These are phyloP conservation scores for Bipolaris zeicola DNA, from an alignment of 2,329 filamentous ascomycete species.

Conservation along the genomic window DNA sequence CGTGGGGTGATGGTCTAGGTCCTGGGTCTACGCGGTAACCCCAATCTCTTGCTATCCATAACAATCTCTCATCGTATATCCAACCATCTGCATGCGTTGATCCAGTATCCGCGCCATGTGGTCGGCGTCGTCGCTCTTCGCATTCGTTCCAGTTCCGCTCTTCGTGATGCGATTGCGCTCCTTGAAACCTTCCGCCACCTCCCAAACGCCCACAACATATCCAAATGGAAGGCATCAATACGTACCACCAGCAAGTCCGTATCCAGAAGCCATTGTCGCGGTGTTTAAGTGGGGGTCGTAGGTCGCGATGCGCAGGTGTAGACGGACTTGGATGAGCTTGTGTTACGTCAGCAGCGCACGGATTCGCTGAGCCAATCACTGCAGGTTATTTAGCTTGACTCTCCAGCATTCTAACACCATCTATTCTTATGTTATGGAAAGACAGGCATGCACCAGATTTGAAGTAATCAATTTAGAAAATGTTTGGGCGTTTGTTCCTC, in stretches of 20 bases:
- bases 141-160: conserved; percentile 13
- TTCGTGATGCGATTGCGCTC: conserved; percentile 28
- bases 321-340: conserved; percentile 16
- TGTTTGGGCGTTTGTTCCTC: accelerated
- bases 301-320: conserved; percentile 7
- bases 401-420: background rate
- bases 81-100: background rate
- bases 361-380: background rate
- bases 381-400: background rate
- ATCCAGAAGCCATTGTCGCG: conserved; percentile 76
- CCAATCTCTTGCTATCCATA: accelerated
- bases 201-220: conserved; percentile 7
- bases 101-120: background rate
- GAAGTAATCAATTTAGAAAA: too few relatives aligned
- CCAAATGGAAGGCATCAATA: conserved; percentile 21
- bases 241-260: conserved; percentile 79
- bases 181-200: conserved; percentile 11
- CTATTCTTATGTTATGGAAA: background rate
- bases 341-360: conserved; percentile 16
- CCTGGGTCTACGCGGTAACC: background rate
- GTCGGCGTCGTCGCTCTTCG: conserved; percentile 7
- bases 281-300: conserved; percentile 37
- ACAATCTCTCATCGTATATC: accelerated
- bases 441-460: too few relatives aligned
- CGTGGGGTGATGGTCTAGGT: background rate